Evolutionary conservation across 371 early-diverging fungal genomes (phyloP), one percentile per base, ranked within the genome.

Genomic region (Rhizopus microsporus): DNA sequence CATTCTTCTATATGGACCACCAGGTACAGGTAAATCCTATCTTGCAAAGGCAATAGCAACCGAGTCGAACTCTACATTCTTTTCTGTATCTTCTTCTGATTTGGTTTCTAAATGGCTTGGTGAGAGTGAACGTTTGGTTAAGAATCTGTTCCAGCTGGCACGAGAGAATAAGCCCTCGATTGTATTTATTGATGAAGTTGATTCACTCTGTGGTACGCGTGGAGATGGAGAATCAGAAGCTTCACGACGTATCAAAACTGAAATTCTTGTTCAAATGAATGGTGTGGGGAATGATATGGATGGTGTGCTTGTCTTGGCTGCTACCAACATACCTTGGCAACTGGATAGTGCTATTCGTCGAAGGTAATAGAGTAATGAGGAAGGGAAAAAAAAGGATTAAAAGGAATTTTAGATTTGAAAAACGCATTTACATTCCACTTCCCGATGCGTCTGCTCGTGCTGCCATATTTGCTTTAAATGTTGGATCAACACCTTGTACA

Each of bases 161-260:
- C 82, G 97, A 48, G 93, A 96, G 63, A 86, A 81, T 63, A 90
- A 88, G 67, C 98, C 98, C 31, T 88, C 97, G 4, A 95, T 97
- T 72, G 94, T 98, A 37, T 98, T 98, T 69, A 94, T 98, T 63
- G 99, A 98, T 76, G 97, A 98, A 72, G 92, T 98, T n/a, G 99
- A 98, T 78, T 96, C 97, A 6, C 75, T 98, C 39, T 94, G 95
- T 69, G 95, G 97, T 30, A 70, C 90, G 17, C 87, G 98, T 53
- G 96, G 97, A 23, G 98, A 96, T 59, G 97, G 96, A 7, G 97
- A 97, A 77, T 86, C 87, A 16, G 99, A 98, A 66, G 97, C 99
- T 6, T 87, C 90, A 42, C 80, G 97, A 51, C 83, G 99, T 56
- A 95, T 98, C 72, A 85, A 87, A 61, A 92, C 92, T 0, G 96